These are phyloP conservation scores for Trichoderma atrobrunneum DNA, from an alignment of 2,329 filamentous ascomycete genomes.

Conservation along the genomic window DNA sequence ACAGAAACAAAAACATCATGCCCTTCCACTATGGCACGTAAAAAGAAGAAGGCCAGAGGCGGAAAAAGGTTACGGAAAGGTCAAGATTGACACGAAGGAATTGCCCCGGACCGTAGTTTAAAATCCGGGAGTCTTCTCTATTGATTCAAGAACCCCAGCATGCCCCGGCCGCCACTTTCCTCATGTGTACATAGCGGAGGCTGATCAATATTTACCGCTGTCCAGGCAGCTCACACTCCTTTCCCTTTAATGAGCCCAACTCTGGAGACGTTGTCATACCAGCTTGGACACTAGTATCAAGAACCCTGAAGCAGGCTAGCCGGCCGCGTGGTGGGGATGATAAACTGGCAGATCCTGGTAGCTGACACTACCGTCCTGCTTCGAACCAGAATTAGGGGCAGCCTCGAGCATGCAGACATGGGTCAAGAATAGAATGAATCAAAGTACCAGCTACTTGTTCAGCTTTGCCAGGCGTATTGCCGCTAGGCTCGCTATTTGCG, in stretches of 20 bases:
- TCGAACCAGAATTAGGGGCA: neutral
- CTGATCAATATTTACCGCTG: slow-evolving; percentile 6
- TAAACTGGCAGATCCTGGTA: neutral
- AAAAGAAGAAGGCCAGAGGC: neutral
- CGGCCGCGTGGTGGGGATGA: neutral
- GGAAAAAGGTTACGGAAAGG: neutral
- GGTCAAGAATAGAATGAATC: neutral
- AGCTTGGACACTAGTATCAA: neutral
- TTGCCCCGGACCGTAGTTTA: neutral
- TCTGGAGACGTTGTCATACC: neutral
- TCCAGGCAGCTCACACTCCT: neutral
- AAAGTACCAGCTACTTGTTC: slow-evolving; percentile 2
- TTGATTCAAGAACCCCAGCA: neutral
- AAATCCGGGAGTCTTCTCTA: neutral
- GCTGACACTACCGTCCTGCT: neutral
- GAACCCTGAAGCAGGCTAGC: slow-evolving; percentile 2
- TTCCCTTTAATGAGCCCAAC: neutral
- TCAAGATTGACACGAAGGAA: neutral
- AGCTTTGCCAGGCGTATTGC: neutral
- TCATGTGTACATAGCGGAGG: neutral
- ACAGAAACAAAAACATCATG: slow-evolving; percentile 6
- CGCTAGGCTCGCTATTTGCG: neutral
- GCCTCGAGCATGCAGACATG: neutral
- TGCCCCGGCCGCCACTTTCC: neutral
- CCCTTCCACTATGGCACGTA: neutral